These are phyloP conservation scores for Cyathus striatus DNA, from an alignment of 768 basidiomycete genomes.

Conservation along the genomic window DNA sequence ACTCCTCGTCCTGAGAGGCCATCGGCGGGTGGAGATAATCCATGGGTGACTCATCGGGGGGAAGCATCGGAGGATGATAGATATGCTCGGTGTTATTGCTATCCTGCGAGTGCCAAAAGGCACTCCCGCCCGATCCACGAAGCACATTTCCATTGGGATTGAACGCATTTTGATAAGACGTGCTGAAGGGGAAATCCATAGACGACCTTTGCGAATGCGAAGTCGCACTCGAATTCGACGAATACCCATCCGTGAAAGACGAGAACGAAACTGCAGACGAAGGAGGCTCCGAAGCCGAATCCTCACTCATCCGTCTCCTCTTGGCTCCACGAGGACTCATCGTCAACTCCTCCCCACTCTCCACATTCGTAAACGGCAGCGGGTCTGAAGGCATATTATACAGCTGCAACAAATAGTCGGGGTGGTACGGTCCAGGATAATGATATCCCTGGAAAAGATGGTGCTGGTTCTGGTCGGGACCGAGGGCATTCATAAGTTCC, in stretches of 20 bases:
- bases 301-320: slow-evolving; percentile 67
- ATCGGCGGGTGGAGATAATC: slow-evolving; percentile 67
- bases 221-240: slow-evolving; percentile 49
- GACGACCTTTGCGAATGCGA: slow-evolving; percentile 58
- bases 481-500: slow-evolving; percentile 45
- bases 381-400: slow-evolving; percentile 43
- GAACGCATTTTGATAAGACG: slow-evolving; percentile 38
- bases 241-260: slow-evolving; percentile 59
- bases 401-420: slow-evolving; percentile 60
- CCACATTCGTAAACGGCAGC: slow-evolving; percentile 47
- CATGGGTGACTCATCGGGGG: slow-evolving; percentile 61
- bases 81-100: slow-evolving; percentile 47
- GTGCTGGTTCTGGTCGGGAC: slow-evolving; percentile 23
- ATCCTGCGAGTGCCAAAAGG: slow-evolving; percentile 77
- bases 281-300: slow-evolving; percentile 45
- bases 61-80: slow-evolving; percentile 70
- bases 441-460: slow-evolving; percentile 24
- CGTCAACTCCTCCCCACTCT: slow-evolving; percentile 38
- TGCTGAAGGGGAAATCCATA: slow-evolving; percentile 63
- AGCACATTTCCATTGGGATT: slow-evolving; percentile 42
- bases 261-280: slow-evolving; percentile 62
- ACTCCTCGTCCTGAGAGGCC: slow-evolving; percentile 62
- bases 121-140: slow-evolving; percentile 51
- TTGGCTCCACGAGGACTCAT: slow-evolving; percentile 52
- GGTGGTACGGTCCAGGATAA: slow-evolving; percentile 73